A percentile compares a stretch with the other conserved stretches of the same genome.
These are phyloP conservation scores for Colletotrichum truncatum DNA, from an alignment of 2,329 filamentous ascomycete genomes.

Conservation along the genomic window DNA sequence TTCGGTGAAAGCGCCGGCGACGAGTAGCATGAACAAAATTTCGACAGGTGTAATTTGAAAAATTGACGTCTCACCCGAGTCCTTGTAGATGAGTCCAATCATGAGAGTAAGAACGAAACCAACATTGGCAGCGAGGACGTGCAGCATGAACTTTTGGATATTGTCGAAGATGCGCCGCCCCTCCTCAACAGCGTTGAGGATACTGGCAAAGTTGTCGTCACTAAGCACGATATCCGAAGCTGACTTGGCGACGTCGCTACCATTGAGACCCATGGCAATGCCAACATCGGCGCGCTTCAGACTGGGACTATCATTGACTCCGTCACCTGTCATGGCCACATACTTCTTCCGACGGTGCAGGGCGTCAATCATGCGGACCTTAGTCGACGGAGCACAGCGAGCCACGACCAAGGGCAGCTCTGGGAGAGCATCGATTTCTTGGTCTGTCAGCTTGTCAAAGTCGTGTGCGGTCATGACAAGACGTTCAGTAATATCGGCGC, in stretches of 20 bases:
- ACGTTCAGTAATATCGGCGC: too few species aligned
- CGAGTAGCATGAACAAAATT: constrained; percentile 85
- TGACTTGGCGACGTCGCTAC: constrained; percentile 71
- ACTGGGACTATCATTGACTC: constrained; percentile 78
- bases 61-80: constrained; percentile 69
- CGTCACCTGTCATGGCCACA: constrained; percentile 66
- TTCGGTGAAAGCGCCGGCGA: constrained; percentile 78
- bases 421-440: constrained; percentile 71
- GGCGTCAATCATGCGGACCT: constrained; percentile 79
- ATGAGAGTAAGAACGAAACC: constrained; percentile 76
- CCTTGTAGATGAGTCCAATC: constrained; percentile 78
- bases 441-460: constrained; percentile 71
- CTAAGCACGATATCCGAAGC: constrained; percentile 75
- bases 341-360: constrained; percentile 71
- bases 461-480: too few species aligned
- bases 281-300: constrained; percentile 76
- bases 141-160: constrained; percentile 79
- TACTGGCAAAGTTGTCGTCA: constrained; percentile 79
- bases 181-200: constrained; percentile 76
- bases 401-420: constrained; percentile 75
- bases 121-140: constrained; percentile 75
- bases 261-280: constrained; percentile 74
- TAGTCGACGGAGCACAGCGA: constrained; percentile 74
- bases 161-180: constrained; percentile 79
- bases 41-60: constrained; percentile 80